Evolutionary conservation across 805 yeast genomes (phyloP).

Genomic region (Zygosaccharomyces lentus): DNA sequence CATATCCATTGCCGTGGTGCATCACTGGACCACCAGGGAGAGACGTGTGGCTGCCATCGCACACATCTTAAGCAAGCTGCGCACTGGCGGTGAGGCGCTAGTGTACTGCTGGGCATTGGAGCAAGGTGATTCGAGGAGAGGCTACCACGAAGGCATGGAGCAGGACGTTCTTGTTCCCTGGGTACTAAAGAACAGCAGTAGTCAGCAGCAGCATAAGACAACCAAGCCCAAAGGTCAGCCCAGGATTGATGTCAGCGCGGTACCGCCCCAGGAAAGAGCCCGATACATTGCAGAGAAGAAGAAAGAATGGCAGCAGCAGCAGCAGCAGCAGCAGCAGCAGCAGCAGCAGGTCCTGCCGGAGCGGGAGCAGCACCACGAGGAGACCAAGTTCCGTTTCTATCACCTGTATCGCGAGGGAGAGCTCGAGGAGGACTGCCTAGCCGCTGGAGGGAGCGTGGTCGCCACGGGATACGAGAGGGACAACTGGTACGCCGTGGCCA

Average conservation of each 20-base stretch:
- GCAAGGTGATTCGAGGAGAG: slow-evolving; percentile 81
- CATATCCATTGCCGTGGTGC: slow-evolving; percentile 91
- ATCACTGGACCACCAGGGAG: slow-evolving; percentile 84
- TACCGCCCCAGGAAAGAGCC: slow-evolving; percentile 31
- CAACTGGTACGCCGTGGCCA: slow-evolving; percentile 81
- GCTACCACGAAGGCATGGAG: slow-evolving; percentile 85
- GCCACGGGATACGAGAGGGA: slow-evolving; percentile 85
- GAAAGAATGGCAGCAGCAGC: slow-evolving; percentile 25
- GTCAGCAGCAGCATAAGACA: slow-evolving; percentile 27
- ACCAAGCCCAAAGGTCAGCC: slow-evolving; percentile 11
- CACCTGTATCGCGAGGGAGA: slow-evolving; percentile 87
- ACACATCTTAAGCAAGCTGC: slow-evolving; percentile 60
- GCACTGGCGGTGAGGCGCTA: slow-evolving; percentile 60
- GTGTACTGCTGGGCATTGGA: slow-evolving; percentile 97
- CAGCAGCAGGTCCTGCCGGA: slow-evolving; percentile 14
- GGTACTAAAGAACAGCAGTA: slow-evolving; percentile 61
- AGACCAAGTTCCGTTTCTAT: slow-evolving; percentile 76
- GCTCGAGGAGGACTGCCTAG: slow-evolving; percentile 59
- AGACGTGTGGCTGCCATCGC: slow-evolving; percentile 72
- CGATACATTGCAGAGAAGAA: slow-evolving; percentile 26
- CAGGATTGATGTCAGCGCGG: slow-evolving; percentile 26
- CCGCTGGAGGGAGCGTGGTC: slow-evolving; percentile 67
- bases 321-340: slow-evolving; percentile 28
- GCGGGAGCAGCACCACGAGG: slow-evolving; percentile 22
- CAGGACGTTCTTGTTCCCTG: slow-evolving; percentile 96